A percentile compares a stretch with the other conserved stretches of the same genome.
phyloP scores from a whole-genome alignment of 768 basidiomycete genomes.

The Lentinula sp. region DNA sequence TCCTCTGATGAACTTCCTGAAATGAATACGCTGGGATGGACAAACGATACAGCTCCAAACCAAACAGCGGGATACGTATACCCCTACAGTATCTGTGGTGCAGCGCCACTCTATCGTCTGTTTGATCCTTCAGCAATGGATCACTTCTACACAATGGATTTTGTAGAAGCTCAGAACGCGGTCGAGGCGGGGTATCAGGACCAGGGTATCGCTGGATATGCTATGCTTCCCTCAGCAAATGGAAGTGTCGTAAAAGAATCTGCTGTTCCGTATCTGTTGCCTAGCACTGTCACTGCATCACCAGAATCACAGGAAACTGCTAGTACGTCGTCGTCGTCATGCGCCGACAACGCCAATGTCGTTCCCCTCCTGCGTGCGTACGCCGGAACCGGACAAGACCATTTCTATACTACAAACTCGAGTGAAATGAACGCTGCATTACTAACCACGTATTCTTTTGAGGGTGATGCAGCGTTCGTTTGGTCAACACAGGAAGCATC shows the following conservation, averaged over 20 bases:
- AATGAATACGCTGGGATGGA: neutral
- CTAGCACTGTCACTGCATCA: neutral
- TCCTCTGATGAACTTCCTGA: neutral
- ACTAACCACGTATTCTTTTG: neutral
- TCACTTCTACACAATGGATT: neutral
- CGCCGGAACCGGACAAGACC: neutral
- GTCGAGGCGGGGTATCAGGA: neutral
- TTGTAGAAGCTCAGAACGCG: neutral
- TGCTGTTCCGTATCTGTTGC: neutral
- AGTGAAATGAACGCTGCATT: neutral
- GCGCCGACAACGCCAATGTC: neutral
- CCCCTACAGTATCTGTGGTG: neutral
- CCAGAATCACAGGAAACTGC: neutral
- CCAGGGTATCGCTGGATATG: neutral
- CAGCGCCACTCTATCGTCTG: neutral
- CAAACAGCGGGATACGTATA: slow-evolving; percentile 1
- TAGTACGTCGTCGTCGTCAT: neutral
- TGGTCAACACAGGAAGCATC: neutral
- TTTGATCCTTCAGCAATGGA: neutral
- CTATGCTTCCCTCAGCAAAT: neutral
- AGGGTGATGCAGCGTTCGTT: neutral
- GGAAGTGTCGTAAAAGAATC: neutral
- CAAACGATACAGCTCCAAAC: neutral
- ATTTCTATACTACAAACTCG: neutral
- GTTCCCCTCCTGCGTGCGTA: neutral